Conservation (phyloP, 1,284 basidiomycete genomes). For the Chalciporus sp. region DNA sequence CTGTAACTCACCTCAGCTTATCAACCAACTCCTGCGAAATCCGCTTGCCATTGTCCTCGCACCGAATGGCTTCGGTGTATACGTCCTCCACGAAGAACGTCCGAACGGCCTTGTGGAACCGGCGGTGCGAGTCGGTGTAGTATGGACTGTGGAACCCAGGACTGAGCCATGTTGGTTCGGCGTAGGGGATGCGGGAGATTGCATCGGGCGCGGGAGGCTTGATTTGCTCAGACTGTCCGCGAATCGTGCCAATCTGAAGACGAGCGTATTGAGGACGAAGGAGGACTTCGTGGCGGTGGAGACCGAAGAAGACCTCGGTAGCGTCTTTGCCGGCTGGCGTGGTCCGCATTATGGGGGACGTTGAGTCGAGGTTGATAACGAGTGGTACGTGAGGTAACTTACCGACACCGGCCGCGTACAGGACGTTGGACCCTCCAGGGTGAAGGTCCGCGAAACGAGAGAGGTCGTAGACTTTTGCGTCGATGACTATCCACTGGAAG, state of each 20-base stretch:
- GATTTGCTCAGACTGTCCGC: slow-evolving; percentile 68
- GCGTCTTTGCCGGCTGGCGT: slow-evolving; percentile 74
- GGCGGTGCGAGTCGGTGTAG: slow-evolving; percentile 73
- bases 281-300: slow-evolving; percentile 88
- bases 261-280: slow-evolving; percentile 79
- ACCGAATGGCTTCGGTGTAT: slow-evolving; percentile 61
- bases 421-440: slow-evolving; percentile 65
- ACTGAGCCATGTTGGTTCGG: slow-evolving; percentile 88
- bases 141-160: slow-evolving; percentile 83
- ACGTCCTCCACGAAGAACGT: slow-evolving; percentile 68
- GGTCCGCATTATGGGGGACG: background rate
- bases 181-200: slow-evolving; percentile 82
- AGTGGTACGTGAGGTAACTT: slow-evolving; percentile 7
- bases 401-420: slow-evolving; percentile 46
- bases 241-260: slow-evolving; percentile 79
- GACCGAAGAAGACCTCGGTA: slow-evolving; percentile 87
- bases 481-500: slow-evolving; percentile 63
- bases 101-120: slow-evolving; percentile 67
- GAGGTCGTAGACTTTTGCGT: slow-evolving; percentile 69
- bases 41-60: slow-evolving; percentile 81
- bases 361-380: background rate
- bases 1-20: slow-evolving; percentile 60
- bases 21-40: slow-evolving; percentile 76
- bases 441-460: slow-evolving; percentile 65
- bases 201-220: slow-evolving; percentile 64